phyloP scores from a whole-genome alignment of 2,329 filamentous ascomycete genomes.

The Phaeosphaeria sp. region DNA sequence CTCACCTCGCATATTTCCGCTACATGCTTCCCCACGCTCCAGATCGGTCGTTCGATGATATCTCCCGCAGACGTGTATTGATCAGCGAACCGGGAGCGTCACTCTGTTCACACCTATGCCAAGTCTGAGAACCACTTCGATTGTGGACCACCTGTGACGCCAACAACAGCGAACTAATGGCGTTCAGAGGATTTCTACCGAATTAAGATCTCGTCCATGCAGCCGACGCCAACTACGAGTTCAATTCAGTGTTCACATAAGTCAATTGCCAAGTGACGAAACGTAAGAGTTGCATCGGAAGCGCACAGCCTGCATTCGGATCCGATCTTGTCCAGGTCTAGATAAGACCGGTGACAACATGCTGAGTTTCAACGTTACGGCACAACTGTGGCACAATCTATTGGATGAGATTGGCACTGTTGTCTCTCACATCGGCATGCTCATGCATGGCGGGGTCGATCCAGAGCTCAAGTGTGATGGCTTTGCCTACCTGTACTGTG shows the following conservation, averaged over 20 bases:
- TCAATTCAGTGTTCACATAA: constrained; percentile 12
- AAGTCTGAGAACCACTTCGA: neutral
- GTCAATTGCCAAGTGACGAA: constrained; percentile 20
- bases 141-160: constrained; percentile 11
- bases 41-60: constrained; percentile 9
- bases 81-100: neutral
- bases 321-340: constrained; percentile 13
- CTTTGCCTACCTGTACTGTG: neutral
- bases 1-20: constrained; percentile 24
- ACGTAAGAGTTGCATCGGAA: constrained; percentile 29
- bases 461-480: constrained; percentile 17
- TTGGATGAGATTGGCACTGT: constrained; percentile 26
- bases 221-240: constrained; percentile 16
- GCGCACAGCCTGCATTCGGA: constrained; percentile 27
- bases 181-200: neutral
- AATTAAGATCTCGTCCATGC: neutral
- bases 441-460: constrained; percentile 35
- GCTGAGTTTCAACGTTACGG: constrained; percentile 31
- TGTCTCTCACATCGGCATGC: constrained; percentile 20
- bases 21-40: constrained; percentile 25
- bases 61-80: constrained; percentile 3
- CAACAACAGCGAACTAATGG: neutral
- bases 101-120: neutral
- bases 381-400: constrained; percentile 18
- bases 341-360: constrained; percentile 34